These are phyloP conservation scores for Hypoxylon crocopeplum DNA, from an alignment of 495 filamentous ascomycete genomes.

Conservation along the genomic window DNA sequence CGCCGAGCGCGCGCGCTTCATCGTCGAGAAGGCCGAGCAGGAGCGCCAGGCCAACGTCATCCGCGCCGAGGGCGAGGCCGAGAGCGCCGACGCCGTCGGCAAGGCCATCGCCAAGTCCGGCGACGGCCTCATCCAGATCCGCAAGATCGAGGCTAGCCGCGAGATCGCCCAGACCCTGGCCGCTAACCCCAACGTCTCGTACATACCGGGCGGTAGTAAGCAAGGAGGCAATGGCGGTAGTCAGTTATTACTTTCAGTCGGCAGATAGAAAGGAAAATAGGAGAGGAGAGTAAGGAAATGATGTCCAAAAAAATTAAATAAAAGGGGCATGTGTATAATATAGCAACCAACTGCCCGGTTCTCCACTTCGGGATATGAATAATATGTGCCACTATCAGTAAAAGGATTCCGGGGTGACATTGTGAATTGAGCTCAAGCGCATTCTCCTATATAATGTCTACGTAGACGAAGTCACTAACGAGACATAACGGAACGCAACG, in stretches of 20 bases:
- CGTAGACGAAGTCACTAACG: background rate
- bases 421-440: conserved; percentile 1
- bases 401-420: background rate
- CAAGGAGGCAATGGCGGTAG: conserved; percentile 66
- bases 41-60: conserved; percentile 99
- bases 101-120: conserved; percentile 91
- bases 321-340: conserved; percentile 25
- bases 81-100: conserved; percentile 92
- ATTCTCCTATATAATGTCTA: background rate
- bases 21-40: conserved; percentile 99
- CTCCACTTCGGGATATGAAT: conserved; percentile 44
- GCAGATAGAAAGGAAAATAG: conserved; percentile 31
- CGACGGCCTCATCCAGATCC: conserved; percentile 91
- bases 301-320: background rate
- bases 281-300: background rate
- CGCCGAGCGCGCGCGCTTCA: conserved; percentile 94
- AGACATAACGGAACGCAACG: background rate
- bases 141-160: conserved; percentile 94
- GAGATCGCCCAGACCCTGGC: conserved; percentile 94
- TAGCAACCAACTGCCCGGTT: conserved; percentile 34
- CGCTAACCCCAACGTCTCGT: conserved; percentile 93
- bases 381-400: conserved; percentile 36
- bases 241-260: conserved; percentile 57
- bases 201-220: conserved; percentile 81
- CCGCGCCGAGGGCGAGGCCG: conserved; percentile 94